A percentile compares a stretch with the other conserved stretches of the same genome.
Evolutionary conservation across 2,329 filamentous ascomycete genomes (phyloP).

Genomic region (Harringtonia aguacate): DNA sequence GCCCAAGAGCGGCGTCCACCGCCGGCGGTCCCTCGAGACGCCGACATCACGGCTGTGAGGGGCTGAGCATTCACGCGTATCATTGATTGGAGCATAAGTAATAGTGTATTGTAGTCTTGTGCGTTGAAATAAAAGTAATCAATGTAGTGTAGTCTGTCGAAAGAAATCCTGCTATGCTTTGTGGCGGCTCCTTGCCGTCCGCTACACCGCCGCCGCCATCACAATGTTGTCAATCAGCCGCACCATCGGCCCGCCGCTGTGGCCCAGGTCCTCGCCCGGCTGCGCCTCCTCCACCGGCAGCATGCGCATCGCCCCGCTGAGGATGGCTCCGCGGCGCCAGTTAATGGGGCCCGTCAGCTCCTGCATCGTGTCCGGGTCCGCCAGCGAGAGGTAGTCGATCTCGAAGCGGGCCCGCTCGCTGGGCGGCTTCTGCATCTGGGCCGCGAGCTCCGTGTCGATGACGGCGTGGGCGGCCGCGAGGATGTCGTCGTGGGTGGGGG

Average conservation of each 20-base stretch:
- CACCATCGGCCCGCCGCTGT: constrained; percentile 61
- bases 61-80: no score
- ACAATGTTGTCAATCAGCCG: constrained; percentile 93
- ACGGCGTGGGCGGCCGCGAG: constrained; percentile 59
- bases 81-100: no score
- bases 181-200: not conserved
- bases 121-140: no score
- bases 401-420: constrained; percentile 61
- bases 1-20: constrained; percentile 23
- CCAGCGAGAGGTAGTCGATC: constrained; percentile 85
- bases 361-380: constrained; percentile 73
- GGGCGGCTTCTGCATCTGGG: constrained; percentile 51
- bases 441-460: constrained; percentile 38
- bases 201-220: constrained; percentile 32
- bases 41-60: no score
- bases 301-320: constrained; percentile 91
- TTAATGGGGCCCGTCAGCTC: constrained; percentile 61
- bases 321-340: constrained; percentile 58
- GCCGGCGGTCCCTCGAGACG: not conserved
- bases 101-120: no score
- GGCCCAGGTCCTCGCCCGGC: constrained; percentile 65
- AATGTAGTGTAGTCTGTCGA: no score
- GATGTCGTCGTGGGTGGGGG: no score
- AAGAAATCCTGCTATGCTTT: no score
- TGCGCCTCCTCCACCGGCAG: constrained; percentile 61